Base-by-base conservation (phyloP, 2,329 filamentous ascomycete species). In the Juglanconis sp. region DNA sequence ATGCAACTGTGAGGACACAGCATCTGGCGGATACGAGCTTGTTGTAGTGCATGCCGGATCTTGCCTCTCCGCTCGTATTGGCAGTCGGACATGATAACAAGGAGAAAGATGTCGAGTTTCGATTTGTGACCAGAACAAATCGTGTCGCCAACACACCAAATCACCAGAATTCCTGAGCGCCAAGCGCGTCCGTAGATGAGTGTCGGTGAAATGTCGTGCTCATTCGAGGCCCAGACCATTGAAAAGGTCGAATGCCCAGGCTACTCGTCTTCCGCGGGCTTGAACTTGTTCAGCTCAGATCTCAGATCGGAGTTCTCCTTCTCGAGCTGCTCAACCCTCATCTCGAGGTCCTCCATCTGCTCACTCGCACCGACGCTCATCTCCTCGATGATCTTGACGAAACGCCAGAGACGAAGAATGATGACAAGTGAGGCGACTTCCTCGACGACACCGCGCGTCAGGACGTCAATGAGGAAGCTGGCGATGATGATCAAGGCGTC, bases 301-400 rank as follows among this genome's bases (percentile, higher is more conserved):
- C 63, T 69, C 55, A 78, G 68, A 4, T 68, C 69, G 1, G 62
- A 68, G 53, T 81, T 80, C 58, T 80, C 82, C 56, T 70, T 73
- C 67, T 83, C 80, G 8, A 88, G 71, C 32, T 77, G 72, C 53
- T 80, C 77, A 32, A 89, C 74, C 57, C 78, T 72, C 55, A 77
- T 71, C 64, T 83, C 76, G 44, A 89, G 72, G 9, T 79, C 78
- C 63, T 87, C 85, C 74, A 86, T 82, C 68, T 85, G 78, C 71
- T 89, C 86, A 40, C 82, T 74, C 1, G 86, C 85, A 8, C 85
- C 86, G 6, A 87, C 79, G 35, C 82, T 82, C 63, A 89, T 77
- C 71, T 90, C 87, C 68, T 90, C 86, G 6, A 88, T 83, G 55
- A 90, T 87, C 75, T 90, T 89, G 69, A 89, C 84, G 49, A 90